Conservation (phyloP, 1,139 yeast species). For the Kodamaea fungicola region DNA sequence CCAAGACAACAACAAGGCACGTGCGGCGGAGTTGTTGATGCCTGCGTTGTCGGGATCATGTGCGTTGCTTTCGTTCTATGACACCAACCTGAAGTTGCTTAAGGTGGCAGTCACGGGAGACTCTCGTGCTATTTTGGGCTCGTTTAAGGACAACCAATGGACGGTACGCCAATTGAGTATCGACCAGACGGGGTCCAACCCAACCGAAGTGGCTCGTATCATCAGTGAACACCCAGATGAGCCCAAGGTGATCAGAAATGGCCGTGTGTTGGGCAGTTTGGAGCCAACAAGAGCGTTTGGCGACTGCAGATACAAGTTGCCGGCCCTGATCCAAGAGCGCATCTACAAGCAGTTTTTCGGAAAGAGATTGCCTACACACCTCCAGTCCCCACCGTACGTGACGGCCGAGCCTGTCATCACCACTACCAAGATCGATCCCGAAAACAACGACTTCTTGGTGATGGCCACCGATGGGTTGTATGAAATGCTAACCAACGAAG, state of each 20-base stretch:
- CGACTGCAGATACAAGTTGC: slow-evolving; percentile 88
- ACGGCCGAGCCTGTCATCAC: slow-evolving; percentile 95
- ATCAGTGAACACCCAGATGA: slow-evolving; percentile 90
- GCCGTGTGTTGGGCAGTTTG: slow-evolving; percentile 88
- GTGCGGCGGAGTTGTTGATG: slow-evolving; percentile 73
- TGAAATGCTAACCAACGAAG: slow-evolving; percentile 89
- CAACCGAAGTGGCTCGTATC: slow-evolving; percentile 81
- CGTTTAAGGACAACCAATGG: slow-evolving; percentile 72
- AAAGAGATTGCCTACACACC: slow-evolving; percentile 71
- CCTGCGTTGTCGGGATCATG: slow-evolving; percentile 97
- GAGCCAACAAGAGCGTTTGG: slow-evolving; percentile 98
- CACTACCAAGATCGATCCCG: slow-evolving; percentile 70
- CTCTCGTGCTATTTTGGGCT: slow-evolving; percentile 87
- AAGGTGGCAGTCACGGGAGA: slow-evolving; percentile 97
- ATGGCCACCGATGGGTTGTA: slow-evolving; percentile 94
- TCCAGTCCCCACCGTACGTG: slow-evolving; percentile 91
- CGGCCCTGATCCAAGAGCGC: slow-evolving; percentile 67
- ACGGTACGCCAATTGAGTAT: slow-evolving; percentile 80
- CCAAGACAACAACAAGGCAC: slow-evolving; percentile 54
- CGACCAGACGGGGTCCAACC: slow-evolving; percentile 94
- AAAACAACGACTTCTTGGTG: slow-evolving; percentile 79
- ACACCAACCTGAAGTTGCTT: slow-evolving; percentile 64
- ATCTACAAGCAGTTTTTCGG: slow-evolving; percentile 81
- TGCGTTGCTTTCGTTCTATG: slow-evolving; percentile 83
- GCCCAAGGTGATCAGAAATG: slow-evolving; percentile 76